These are phyloP conservation scores for Neurospora sp. DNA, from an alignment of 2,329 filamentous ascomycete genomes.

Conservation along the genomic window DNA sequence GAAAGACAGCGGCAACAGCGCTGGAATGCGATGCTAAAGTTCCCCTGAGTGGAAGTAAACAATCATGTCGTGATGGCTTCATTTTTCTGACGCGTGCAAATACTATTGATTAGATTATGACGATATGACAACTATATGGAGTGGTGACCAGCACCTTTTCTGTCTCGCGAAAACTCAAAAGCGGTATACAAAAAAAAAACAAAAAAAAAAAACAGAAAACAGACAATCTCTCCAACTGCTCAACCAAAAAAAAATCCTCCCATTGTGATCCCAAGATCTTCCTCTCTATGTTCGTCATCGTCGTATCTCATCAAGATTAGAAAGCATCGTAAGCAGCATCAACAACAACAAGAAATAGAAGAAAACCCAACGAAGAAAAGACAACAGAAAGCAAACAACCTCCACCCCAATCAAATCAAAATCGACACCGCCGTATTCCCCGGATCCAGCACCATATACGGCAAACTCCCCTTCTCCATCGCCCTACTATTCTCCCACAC, in stretches of 20 bases:
- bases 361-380: background rate
- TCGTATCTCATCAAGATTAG: background rate
- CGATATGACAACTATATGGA: background rate
- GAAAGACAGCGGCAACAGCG: background rate
- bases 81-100: background rate
- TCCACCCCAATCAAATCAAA: conserved; percentile 15
- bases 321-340: background rate
- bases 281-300: background rate
- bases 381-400: background rate
- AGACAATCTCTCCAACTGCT: background rate
- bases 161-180: background rate
- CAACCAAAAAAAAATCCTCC: background rate
- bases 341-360: background rate
- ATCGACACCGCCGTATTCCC: conserved; percentile 27
- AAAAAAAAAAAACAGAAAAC: background rate
- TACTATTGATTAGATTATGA: background rate
- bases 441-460: conserved; percentile 30
- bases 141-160: background rate
- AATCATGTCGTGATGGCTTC: background rate
- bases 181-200: background rate
- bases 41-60: background rate
- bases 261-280: background rate
- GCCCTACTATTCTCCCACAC: conserved; percentile 22
- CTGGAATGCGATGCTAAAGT: background rate
- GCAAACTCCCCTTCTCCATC: conserved; percentile 25